Evolutionary conservation across 768 basidiomycete genomes (phyloP).

Genomic region (Suillus spraguei): DNA sequence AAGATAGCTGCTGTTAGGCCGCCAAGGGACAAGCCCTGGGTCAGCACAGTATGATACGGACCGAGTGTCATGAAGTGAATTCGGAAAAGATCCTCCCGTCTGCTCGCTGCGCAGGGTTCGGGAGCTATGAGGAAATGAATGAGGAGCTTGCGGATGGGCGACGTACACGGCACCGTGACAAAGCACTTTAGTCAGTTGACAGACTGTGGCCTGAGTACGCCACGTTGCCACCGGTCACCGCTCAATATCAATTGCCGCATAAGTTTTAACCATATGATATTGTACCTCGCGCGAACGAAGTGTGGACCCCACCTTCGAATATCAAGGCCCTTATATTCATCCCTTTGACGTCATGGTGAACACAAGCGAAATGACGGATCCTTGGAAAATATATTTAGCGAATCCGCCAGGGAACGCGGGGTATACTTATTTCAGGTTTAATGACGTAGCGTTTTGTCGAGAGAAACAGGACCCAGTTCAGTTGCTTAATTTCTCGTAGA

Average conservation of each 20-base stretch:
- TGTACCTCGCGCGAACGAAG: constrained; percentile 15
- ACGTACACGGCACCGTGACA: constrained; percentile 17
- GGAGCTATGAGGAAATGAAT: constrained; percentile 25
- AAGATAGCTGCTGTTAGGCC: constrained; percentile 16
- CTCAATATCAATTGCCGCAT: constrained; percentile 15
- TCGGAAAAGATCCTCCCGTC: constrained; percentile 21
- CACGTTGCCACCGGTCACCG: constrained; percentile 21
- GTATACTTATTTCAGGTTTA: constrained; percentile 8
- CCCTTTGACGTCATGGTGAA: constrained; percentile 10
- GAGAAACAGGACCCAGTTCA: constrained; percentile 14
- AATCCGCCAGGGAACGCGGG: constrained; percentile 17
- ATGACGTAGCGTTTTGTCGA: constrained; percentile 13
- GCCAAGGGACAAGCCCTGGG: constrained; percentile 14
- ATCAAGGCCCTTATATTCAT: not conserved
- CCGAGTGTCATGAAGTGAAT: constrained; percentile 21
- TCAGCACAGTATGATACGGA: constrained; percentile 10
- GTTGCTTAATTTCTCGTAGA: constrained; percentile 1
- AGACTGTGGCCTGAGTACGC: constrained; percentile 11
- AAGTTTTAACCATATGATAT: constrained; percentile 10
- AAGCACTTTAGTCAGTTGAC: constrained; percentile 16
- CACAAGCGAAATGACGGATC: constrained; percentile 13
- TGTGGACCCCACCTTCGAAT: not conserved
- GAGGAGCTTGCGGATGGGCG: constrained; percentile 12
- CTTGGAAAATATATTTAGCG: constrained; percentile 10
- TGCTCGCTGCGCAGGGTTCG: constrained; percentile 18